Conservation (phyloP, 1,139 yeast genomes). For the Diutina neorugosa region DNA sequence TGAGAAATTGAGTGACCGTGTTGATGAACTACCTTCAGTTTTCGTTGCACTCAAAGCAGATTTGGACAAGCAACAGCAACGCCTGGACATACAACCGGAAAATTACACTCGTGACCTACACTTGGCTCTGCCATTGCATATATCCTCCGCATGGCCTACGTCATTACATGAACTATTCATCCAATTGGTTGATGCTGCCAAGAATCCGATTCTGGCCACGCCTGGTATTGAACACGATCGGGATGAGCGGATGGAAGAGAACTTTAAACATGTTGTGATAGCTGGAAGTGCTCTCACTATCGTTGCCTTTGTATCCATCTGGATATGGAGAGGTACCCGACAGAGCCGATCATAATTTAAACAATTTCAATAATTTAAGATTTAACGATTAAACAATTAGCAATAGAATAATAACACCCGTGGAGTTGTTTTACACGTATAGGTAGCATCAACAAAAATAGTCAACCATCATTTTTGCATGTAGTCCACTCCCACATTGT, state of each 20-base stretch:
- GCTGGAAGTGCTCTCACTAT: slow-evolving; percentile 61
- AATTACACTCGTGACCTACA: slow-evolving; percentile 58
- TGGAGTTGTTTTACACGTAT: too few relatives aligned
- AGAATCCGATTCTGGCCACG: slow-evolving; percentile 64
- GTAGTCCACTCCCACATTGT: too few relatives aligned
- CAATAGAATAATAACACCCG: too few relatives aligned
- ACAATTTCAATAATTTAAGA: too few relatives aligned
- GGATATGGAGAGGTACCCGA: slow-evolving; percentile 36
- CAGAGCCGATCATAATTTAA: neutral
- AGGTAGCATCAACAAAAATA: too few relatives aligned
- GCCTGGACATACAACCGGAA: slow-evolving; percentile 81
- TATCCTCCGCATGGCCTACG: slow-evolving; percentile 81
- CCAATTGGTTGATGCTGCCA: slow-evolving; percentile 83
- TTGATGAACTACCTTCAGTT: slow-evolving; percentile 68
- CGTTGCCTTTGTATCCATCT: slow-evolving; percentile 43
- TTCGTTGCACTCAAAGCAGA: slow-evolving; percentile 93
- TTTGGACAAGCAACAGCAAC: slow-evolving; percentile 85
- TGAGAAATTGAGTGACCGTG: slow-evolving; percentile 35
- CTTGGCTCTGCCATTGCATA: slow-evolving; percentile 64
- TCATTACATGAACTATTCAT: slow-evolving; percentile 77
- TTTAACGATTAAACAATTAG: too few relatives aligned
- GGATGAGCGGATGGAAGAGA: slow-evolving; percentile 30
- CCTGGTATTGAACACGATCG: slow-evolving; percentile 71
- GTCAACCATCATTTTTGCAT: too few relatives aligned
- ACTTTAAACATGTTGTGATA: slow-evolving; percentile 38